Conservation (phyloP, 306 rosid species). For the Vicia sativa region DNA sequence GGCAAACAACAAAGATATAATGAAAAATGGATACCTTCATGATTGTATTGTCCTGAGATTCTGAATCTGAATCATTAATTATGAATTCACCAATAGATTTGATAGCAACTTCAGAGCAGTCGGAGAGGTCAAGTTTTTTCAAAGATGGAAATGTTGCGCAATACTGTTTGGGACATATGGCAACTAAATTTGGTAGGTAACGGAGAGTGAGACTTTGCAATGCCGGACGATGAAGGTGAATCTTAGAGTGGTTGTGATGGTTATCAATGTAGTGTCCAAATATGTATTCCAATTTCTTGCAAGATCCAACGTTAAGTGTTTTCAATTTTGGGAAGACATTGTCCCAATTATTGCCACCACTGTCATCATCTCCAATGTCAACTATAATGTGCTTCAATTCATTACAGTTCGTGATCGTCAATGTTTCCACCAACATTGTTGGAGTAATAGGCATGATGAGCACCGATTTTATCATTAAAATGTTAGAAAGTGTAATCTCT, state of each 20-base stretch:
- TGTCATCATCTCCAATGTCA: not conserved
- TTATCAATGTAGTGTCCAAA: not conserved
- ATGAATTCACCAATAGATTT: not conserved
- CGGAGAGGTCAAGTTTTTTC: fast-evolving
- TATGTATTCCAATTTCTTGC: constrained; percentile 10
- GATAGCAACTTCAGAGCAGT: not conserved
- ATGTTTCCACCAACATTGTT: not conserved
- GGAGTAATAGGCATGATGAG: not conserved
- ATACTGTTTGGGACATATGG: no score
- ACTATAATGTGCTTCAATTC: not conserved
- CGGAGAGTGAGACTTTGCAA: no score
- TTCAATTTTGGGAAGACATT: not conserved
- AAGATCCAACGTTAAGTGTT: fast-evolving
- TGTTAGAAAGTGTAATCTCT: not conserved
- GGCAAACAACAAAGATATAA: no score
- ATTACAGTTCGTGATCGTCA: not conserved
- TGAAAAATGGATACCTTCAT: not conserved
- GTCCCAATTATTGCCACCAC: not conserved
- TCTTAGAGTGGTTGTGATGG: not conserved
- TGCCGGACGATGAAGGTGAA: not conserved
- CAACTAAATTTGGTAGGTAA: no score
- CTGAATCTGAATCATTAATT: not conserved
- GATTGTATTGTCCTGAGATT: not conserved
- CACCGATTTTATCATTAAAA: not conserved
- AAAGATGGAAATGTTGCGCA: no score